Base-by-base conservation (phyloP, 441 rosid species). In the Gossypium schwendimanii region DNA sequence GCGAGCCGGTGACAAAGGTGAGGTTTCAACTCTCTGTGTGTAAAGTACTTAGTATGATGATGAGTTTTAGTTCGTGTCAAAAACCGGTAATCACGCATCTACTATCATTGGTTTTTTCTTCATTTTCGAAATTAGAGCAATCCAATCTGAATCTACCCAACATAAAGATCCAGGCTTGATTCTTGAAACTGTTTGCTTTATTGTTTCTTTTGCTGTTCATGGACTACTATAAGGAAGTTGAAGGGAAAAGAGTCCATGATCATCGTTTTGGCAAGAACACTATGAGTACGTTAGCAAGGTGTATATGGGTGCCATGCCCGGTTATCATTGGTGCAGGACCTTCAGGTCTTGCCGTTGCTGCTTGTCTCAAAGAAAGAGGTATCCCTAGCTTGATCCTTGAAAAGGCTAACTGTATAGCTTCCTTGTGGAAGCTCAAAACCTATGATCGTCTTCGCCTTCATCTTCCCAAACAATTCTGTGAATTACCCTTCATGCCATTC, bases 261-360 rank as follows among this genome's bases (percentile, higher is more conserved):
- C 85, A 92, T 61, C 85, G 71, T 61, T 80, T 79, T 53, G 73
- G 69, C 63, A 78, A 53, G 17, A 83, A 76, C 7, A 64, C 55
- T 73, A 59, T 59, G 76, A 60, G 52, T 3, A 36, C 69, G n/a
- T 62, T 81, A 31, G 3, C 78, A 5, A 74, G 78, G 70, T 55
- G 82, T 57, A 61, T 67, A 41, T 31, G 77, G 84, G 87, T 85
- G 8, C 77, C 75, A 0, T 90, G 90, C 18, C 87, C 94, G 17
- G 60, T 92, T 75, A 88, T 92, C 71, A 90, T 92, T n/a, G 94
- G 97, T 4, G 93, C 94, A 0, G 96, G 97, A 1, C 97, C 97
- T 4, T 89, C 97, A 0, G 97, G 97, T 2, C 75, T 92, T 0
- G 94, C 94, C 28, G 59, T 82, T 0, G 92, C 94, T 1, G 96